Base-by-base conservation (phyloP, 768 basidiomycete species). In the Pholiota molesta region DNA sequence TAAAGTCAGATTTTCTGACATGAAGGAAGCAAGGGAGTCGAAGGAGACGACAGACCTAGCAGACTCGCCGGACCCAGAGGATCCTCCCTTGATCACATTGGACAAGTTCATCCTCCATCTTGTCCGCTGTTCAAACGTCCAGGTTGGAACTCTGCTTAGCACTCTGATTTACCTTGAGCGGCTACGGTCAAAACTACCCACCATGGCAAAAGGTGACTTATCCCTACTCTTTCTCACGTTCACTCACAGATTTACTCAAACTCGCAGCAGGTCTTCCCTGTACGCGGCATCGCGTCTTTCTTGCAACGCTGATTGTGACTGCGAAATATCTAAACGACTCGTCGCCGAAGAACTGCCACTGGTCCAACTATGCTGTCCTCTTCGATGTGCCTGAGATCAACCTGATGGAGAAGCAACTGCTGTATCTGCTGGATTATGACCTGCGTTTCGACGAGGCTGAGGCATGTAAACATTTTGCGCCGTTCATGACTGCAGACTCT, bases 301-400 rank as follows among this genome's bases (percentile, higher is more conserved):
- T 99, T 67, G 97, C 97, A 23, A 90, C 92, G 0, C 89, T 99
- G 68, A 98, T 99, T 75, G 91, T 94, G 44, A 89, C 97, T 23
- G 91, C 95, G 64, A 99, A 99, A 78, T 98, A 98, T 75, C 87
- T 98, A 71, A 97, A 99, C 75, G 94, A 96, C 75, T 91, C 91
- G n/a, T 90, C 91, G 49, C 94, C 94, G 3, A 97, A 95, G 83
- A 99, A 98, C 79, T 83, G 84, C 73, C 92, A 97, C 79, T 99
- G 97, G 97, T 85, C 89, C 59, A 77, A 78, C 52, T 93, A 95
- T 73, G 90, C 88, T 17, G 78, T 80, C 45, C 69, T 92, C 65
- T 96, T 94, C 78, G 87, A 91, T 71, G 77, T 87, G 55, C 75
- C 79, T 11, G 92, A 94, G 78, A 88, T 98, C 74, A 97, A 96